phyloP scores from a whole-genome alignment of 202 grass and related monocot species.

The Dendrocalamus latiflorus region DNA sequence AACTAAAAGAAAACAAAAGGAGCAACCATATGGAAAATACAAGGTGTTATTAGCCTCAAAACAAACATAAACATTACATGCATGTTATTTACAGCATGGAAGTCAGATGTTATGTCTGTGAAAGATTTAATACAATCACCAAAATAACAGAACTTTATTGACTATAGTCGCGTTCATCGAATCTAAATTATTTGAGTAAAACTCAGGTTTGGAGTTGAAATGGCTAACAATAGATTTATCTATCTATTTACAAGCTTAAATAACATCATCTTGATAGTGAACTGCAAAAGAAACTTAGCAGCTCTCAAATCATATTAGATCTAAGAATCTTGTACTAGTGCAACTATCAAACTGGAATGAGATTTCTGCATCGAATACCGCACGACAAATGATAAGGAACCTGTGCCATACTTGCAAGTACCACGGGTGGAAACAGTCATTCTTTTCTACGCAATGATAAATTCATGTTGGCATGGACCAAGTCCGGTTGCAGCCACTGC shows the following conservation, averaged over 20 bases:
- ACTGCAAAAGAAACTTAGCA: background rate
- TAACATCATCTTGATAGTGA: background rate
- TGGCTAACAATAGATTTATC: background rate
- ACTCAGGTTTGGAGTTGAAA: background rate
- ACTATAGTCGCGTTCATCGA: no score
- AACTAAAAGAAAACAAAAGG: no score
- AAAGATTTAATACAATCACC: no score
- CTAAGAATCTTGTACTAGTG: background rate
- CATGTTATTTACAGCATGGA: no score
- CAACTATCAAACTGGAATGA: background rate
- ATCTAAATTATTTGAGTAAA: background rate
- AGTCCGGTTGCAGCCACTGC: constrained; percentile 1
- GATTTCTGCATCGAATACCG: background rate
- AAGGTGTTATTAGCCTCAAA: no score
- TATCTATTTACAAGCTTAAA: background rate
- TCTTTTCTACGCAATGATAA: background rate
- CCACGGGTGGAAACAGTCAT: background rate
- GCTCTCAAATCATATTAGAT: background rate
- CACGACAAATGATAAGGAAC: background rate
- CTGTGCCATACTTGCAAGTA: background rate
- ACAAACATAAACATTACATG: no score
- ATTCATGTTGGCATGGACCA: constrained; percentile 10
- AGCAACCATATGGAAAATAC: no score
- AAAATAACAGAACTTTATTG: no score
- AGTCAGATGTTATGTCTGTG: no score